Evolutionary conservation across 306 rosid genomes (phyloP).

Genomic region (Trichosanthes cucumerina): DNA sequence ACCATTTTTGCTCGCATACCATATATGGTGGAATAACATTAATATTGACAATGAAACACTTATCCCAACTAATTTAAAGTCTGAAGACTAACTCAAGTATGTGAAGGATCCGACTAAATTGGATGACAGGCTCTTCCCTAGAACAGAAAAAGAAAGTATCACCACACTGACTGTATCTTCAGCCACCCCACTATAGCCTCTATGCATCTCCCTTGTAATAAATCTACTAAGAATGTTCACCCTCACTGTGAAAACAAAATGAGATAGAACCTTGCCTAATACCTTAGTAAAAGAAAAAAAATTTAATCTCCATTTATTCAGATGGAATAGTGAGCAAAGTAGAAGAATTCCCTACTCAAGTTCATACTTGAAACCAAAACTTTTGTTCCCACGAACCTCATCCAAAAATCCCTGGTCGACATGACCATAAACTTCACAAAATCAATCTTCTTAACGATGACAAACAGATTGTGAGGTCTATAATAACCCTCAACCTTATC

Average conservation of each 20-base stretch:
- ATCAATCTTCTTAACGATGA: not conserved
- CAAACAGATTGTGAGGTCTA: not conserved
- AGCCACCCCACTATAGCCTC: not conserved
- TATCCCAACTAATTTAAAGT: not conserved
- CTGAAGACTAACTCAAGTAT: not conserved
- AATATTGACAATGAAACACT: not conserved
- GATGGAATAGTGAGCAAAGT: not conserved
- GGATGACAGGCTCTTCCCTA: not conserved
- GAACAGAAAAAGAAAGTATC: not conserved
- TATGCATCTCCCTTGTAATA: not conserved
- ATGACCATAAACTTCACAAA: not conserved
- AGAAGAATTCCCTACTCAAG: not conserved
- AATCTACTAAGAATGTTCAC: not conserved
- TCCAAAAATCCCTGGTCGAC: not conserved
- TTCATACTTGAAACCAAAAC: not conserved
- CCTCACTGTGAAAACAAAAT: not conserved
- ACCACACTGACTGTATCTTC: not conserved
- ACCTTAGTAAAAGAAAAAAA: not conserved
- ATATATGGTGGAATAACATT: not conserved
- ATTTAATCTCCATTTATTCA: too few species aligned
- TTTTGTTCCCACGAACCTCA: not conserved
- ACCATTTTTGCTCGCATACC: not conserved
- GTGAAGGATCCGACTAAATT: not conserved
- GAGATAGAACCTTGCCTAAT: not conserved
- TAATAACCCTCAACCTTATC: not conserved